Evolutionary conservation across 169 alveolate genomes (phyloP).

Genomic region (Pseudocohnilembus persalinus): DNA sequence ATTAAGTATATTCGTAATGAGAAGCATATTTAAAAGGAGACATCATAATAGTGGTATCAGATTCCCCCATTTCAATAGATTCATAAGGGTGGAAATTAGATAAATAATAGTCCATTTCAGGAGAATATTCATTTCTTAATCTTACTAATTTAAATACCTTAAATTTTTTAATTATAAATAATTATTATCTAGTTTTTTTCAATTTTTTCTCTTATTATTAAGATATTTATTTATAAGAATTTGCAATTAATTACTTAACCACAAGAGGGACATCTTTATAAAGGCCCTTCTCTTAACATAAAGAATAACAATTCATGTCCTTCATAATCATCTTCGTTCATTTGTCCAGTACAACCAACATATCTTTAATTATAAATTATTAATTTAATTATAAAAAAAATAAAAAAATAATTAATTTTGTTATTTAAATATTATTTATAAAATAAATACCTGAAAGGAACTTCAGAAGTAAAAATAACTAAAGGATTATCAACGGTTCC

Average conservation of each 20-base stretch:
- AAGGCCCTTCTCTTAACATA: conserved; percentile 77
- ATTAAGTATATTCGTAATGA: conserved; percentile 48
- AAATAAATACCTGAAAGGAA: conserved; percentile 50
- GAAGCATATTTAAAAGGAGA: conserved; percentile 58
- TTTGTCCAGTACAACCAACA: conserved; percentile 78
- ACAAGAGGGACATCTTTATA: conserved; percentile 75
- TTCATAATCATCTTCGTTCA: conserved; percentile 80
- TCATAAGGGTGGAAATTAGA: conserved; percentile 66
- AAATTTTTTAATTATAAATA: too few relatives aligned
- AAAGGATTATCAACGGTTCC: conserved; percentile 86
- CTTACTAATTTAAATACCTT: conserved; percentile 73
- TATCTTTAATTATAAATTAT: conserved; percentile 51
- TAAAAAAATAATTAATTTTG: too few relatives aligned
- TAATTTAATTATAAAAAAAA: too few relatives aligned
- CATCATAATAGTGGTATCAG: conserved; percentile 48
- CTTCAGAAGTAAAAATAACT: conserved; percentile 69
- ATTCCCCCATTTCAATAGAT: conserved; percentile 68
- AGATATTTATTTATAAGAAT: too few relatives aligned
- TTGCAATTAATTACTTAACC: conserved; percentile 40
- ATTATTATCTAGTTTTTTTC: not conserved
- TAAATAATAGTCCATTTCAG: conserved; percentile 67
- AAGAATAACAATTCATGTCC: conserved; percentile 69
- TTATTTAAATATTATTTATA: too few relatives aligned
- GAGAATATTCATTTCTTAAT: conserved; percentile 70
- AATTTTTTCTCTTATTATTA: not conserved